Evolutionary conservation across 805 yeast genomes (phyloP), one percentile per base, ranked within the genome.

Genomic region (Blastobotrys americana): DNA sequence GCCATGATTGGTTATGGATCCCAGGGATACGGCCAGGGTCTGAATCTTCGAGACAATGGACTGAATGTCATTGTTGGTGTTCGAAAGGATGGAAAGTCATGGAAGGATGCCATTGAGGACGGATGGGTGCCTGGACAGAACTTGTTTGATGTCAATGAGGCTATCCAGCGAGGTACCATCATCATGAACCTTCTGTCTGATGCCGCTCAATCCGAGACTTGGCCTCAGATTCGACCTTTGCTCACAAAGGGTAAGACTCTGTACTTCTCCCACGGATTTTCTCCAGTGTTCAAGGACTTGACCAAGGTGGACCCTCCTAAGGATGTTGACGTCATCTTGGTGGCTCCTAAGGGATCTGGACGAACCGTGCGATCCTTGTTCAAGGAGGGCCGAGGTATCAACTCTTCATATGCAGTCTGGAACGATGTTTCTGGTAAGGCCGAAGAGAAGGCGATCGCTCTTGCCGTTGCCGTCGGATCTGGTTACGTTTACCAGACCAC

Each of bases 71-170:
- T 93, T 68, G 77, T 93, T 59, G 98, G 98, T 81, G 98, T 93
- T 63, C 82, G 98, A 74, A 87, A 93, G 79, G 72, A 86, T 67
- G 98, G 98, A 78, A 93, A 96, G 57, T 93, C 97, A 48, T 93
- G 98, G 98, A 90, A 90, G 77, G 95, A 96, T 59, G 98, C 98
- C 65, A 74, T 87, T 61, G 98, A 93, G 74, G 98, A 93, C 71
- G 98, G 98, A 63, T 93, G 98, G 98, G 96, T 93, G 59, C 96
- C 97, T 70, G 98, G 98, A 70, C 86, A 90, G 78, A 93, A 84
- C 80, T 79, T 93, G 70, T 93, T 93, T 71, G 89, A 83, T 55
- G 96, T 93, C 57, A 76, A 77, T 57, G 97, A 90, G 76, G 98
- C 98, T 61, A 82, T 93, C 68, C 59, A 68, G 62, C 83, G 77